Evolutionary conservation across 2,329 filamentous ascomycete species (phyloP).

Genomic region (Ceratocystis lukuohia): DNA sequence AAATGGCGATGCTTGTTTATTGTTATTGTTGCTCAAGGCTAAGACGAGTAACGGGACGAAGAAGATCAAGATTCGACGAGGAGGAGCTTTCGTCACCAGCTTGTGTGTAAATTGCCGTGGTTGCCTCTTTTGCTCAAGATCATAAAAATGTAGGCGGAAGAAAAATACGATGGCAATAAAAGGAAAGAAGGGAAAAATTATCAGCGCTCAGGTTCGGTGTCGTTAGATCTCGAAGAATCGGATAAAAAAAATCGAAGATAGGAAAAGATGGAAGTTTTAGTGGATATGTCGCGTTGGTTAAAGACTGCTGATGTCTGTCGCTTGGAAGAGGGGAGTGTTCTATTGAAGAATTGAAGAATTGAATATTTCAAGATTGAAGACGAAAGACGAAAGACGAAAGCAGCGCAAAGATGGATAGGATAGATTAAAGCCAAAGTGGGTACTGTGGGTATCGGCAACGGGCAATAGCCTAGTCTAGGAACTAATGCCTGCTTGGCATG

Average conservation of each 20-base stretch:
- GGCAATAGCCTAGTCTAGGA: background rate
- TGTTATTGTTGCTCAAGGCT: background rate
- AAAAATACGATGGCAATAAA: background rate
- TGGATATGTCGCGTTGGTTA: background rate
- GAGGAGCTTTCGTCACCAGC: slow-evolving; percentile 9
- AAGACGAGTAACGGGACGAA: slow-evolving; percentile 1
- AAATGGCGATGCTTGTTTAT: background rate
- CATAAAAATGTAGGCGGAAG: background rate
- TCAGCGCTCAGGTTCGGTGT: background rate
- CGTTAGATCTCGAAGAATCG: background rate
- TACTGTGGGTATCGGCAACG: background rate
- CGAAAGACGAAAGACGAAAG: no score
- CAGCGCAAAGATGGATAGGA: background rate
- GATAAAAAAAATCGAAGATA: background rate
- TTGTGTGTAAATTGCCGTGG: background rate
- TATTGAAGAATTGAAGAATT: background rate
- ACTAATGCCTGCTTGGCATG: slow-evolving; percentile 6
- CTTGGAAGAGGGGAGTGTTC: background rate
- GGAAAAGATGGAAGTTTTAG: background rate
- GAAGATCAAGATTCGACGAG: slow-evolving; percentile 12
- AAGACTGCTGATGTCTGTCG: background rate
- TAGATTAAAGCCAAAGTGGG: background rate
- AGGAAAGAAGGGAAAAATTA: background rate
- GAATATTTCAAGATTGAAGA: background rate
- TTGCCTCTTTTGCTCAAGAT: background rate